Conservation (phyloP, 108 stramenopile genomes). For the Hondaea fermentalgiana region DNA sequence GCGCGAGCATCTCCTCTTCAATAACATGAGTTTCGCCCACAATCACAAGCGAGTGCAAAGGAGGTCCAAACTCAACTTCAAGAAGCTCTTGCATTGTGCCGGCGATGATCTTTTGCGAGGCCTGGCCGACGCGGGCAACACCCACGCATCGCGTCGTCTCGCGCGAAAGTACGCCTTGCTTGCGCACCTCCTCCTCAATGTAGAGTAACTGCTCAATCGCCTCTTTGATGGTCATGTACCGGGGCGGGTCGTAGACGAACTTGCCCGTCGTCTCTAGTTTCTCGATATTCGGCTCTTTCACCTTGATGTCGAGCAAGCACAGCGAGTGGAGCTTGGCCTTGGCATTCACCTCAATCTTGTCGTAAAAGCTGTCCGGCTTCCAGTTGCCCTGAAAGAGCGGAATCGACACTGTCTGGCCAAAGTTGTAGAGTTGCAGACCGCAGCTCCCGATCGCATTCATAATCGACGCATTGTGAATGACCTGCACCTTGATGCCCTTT, state of each 20-base stretch:
- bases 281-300: constrained; percentile 96
- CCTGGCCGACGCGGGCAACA: constrained; percentile 83
- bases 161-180: constrained; percentile 56
- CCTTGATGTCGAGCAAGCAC: constrained; percentile 88
- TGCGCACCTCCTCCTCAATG: constrained; percentile 58
- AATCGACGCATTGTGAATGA: constrained; percentile 95
- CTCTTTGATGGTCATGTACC: constrained; percentile 90
- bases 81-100: constrained; percentile 79
- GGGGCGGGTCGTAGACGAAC: constrained; percentile 78
- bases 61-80: constrained; percentile 78
- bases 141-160: constrained; percentile 73
- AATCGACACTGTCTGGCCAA: constrained; percentile 93
- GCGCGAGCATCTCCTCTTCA: constrained; percentile 64
- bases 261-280: constrained; percentile 77
- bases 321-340: constrained; percentile 97
- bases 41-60: constrained; percentile 86
- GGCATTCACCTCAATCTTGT: constrained; percentile 85
- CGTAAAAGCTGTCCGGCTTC: constrained; percentile 87
- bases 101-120: constrained; percentile 74
- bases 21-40: constrained; percentile 85
- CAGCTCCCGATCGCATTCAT: constrained; percentile 95
- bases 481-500: constrained; percentile 65
- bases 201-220: constrained; percentile 83
- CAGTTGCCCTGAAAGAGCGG: constrained; percentile 88
- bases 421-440: constrained; percentile 94